Evolutionary conservation across 2,329 filamentous ascomycete species (phyloP).

Genomic region (Elsinoe ampelina): DNA sequence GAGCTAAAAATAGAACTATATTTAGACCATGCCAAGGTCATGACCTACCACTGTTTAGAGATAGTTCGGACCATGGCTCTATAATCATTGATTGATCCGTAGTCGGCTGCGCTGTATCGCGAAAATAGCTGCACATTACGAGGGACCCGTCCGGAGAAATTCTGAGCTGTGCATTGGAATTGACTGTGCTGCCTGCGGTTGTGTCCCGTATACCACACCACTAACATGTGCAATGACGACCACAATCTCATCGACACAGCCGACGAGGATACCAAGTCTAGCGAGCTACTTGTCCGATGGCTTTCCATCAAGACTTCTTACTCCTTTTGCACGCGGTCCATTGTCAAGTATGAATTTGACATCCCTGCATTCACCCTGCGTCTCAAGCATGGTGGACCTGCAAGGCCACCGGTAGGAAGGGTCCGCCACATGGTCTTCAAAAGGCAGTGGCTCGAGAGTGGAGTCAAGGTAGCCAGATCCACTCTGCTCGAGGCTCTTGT

Average conservation of each 20-base stretch:
- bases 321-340: too few species aligned
- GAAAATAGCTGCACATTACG: neutral
- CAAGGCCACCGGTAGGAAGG: neutral
- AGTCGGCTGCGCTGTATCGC: neutral
- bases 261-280: neutral
- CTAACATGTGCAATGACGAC: too few species aligned
- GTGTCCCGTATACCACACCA: neutral
- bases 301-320: too few species aligned
- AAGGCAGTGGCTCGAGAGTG: neutral
- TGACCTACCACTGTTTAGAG: neutral
- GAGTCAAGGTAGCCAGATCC: neutral
- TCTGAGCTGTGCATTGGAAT: neutral
- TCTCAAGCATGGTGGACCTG: neutral
- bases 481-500: neutral
- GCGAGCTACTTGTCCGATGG: neutral
- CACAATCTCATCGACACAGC: too few species aligned
- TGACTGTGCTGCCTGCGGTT: neutral
- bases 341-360: too few species aligned
- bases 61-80: neutral
- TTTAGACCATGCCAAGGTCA: slow-evolving; percentile 2
- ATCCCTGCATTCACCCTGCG: neutral
- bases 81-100: neutral
- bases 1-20: slow-evolving; percentile 7
- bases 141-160: neutral
- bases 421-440: neutral